phyloP scores from a whole-genome alignment of 257 asterid genomes.

The Nicotiana knightiana region DNA sequence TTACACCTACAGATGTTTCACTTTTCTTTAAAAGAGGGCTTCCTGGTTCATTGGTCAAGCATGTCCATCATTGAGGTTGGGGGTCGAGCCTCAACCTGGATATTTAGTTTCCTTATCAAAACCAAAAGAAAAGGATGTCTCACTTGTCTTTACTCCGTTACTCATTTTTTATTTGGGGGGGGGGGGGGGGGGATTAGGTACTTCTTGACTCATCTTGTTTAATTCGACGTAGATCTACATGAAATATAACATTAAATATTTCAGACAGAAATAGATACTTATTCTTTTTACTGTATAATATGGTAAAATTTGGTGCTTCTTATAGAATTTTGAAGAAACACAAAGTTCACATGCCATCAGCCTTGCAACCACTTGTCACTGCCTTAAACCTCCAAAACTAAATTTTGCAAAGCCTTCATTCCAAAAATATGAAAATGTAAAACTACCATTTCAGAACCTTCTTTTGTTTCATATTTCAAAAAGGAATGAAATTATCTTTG shows the following conservation, averaged over 20 bases:
- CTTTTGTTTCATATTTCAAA: slow-evolving; percentile 2
- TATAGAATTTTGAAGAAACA: not conserved
- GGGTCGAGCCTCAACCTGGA: not conserved
- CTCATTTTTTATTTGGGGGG: not conserved
- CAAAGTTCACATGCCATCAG: not conserved
- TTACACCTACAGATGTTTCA: not conserved
- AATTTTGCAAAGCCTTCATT: not conserved
- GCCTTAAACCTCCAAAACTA: not conserved
- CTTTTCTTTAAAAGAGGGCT: not conserved
- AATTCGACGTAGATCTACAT: not conserved
- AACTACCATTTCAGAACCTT: not conserved
- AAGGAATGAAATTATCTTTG: not conserved
- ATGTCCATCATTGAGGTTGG: not conserved
- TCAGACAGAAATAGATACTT: not conserved
- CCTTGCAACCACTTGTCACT: not conserved
- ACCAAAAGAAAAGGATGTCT: too few relatives aligned
- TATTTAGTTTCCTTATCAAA: not conserved
- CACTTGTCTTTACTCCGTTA: not conserved
- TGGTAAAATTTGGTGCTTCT: not conserved
- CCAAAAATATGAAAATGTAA: not conserved
- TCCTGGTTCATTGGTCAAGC: not conserved
- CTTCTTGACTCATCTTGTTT: not conserved
- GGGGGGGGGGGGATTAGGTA: not conserved
- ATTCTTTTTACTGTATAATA: not conserved
- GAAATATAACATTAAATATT: not conserved